Percentiles rank a stretch among this genome's conserved stretches.
Conservation (phyloP, 441 rosid genomes). For the Eutrema salsugineum region DNA sequence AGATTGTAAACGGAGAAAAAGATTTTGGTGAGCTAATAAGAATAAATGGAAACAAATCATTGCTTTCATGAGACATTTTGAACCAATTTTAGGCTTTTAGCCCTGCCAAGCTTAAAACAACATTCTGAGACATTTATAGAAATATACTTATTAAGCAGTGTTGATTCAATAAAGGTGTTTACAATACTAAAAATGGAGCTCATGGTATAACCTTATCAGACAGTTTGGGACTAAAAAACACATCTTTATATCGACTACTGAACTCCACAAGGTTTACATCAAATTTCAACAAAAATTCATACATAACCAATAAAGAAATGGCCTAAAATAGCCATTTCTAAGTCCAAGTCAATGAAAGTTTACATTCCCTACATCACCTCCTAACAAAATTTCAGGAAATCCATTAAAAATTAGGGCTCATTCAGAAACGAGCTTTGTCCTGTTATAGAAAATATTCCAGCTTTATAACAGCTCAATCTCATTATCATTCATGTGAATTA, state of each 20-base stretch:
- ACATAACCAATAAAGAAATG: background rate
- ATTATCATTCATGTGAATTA: background rate
- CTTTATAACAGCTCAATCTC: slow-evolving; percentile 19
- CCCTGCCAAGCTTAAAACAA: slow-evolving; percentile 1
- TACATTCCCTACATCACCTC: slow-evolving; percentile 14
- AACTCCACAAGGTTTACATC: background rate
- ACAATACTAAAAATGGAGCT: slow-evolving; percentile 16
- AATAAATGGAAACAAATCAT: slow-evolving; percentile 10
- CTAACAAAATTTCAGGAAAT: background rate
- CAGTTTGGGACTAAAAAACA: background rate
- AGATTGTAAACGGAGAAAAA: background rate
- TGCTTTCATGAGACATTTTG: background rate
- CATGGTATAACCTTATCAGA: background rate
- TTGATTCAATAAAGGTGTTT: background rate
- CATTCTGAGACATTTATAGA: slow-evolving; percentile 12
- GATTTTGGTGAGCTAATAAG: background rate
- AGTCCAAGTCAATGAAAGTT: slow-evolving; percentile 13
- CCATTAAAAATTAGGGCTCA: background rate
- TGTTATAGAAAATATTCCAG: background rate
- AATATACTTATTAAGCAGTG: slow-evolving; percentile 6
- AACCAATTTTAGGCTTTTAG: background rate
- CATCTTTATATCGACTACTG: background rate
- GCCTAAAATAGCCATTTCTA: slow-evolving; percentile 11
- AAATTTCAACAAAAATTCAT: background rate
- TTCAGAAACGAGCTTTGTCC: background rate